Conservation (phyloP, 306 rosid species). For the Vigna unguiculata region DNA sequence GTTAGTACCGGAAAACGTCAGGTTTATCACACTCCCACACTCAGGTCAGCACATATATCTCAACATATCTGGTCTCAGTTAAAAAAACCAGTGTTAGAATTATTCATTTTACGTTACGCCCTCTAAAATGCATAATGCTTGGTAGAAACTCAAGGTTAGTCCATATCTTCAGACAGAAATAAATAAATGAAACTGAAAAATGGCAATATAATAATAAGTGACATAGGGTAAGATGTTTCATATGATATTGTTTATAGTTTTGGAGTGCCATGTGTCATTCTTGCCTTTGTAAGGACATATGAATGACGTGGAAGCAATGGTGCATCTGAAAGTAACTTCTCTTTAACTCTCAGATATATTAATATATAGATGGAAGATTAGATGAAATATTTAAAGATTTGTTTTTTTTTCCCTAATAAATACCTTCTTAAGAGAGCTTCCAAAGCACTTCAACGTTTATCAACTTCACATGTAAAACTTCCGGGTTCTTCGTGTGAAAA, state of each 20-base stretch:
- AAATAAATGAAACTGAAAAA: background rate
- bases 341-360: too few relatives aligned
- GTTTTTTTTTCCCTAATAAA: too few relatives aligned
- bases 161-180: background rate
- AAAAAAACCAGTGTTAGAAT: background rate
- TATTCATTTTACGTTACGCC: background rate
- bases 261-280: background rate
- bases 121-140: background rate
- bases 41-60: conserved; percentile 58
- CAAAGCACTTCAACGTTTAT: too few relatives aligned
- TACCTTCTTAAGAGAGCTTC: too few relatives aligned
- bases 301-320: background rate
- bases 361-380: too few relatives aligned
- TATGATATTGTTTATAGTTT: background rate
- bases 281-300: background rate
- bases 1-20: conserved; percentile 56
- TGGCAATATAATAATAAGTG: background rate
- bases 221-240: background rate
- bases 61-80: background rate
- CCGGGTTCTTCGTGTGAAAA: too few relatives aligned
- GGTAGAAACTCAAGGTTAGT: background rate
- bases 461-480: background rate
- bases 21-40: conserved; percentile 72
- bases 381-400: too few relatives aligned
- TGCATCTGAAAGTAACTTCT: background rate